phyloP scores from a whole-genome alignment of 2,329 filamentous ascomycete species.

The Achaetomium macrosporum region DNA sequence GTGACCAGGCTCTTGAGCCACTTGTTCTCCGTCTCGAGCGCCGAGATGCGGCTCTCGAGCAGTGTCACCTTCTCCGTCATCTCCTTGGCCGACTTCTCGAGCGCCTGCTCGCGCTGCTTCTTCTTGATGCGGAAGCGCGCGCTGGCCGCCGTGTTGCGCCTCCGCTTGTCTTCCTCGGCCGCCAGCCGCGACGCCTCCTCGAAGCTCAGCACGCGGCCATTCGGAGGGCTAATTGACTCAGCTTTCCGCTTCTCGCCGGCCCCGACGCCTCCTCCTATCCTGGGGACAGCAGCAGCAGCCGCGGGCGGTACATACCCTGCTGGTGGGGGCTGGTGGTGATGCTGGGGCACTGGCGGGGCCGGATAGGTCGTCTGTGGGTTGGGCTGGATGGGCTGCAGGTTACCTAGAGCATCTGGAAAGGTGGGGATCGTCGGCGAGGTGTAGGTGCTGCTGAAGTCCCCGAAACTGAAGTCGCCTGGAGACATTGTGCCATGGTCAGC shows the following conservation, averaged over 20 bases:
- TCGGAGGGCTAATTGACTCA: constrained; percentile 31
- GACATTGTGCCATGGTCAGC: constrained; percentile 44
- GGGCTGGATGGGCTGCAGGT: constrained; percentile 47
- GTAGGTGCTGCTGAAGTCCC: constrained; percentile 49
- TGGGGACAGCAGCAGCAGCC: constrained; percentile 7
- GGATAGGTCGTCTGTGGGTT: constrained; percentile 42
- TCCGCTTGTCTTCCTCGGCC: constrained; percentile 84
- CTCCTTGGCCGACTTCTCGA: constrained; percentile 76
- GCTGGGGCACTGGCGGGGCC: constrained; percentile 22
- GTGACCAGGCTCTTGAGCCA: constrained; percentile 76
- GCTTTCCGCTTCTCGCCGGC: constrained; percentile 40
- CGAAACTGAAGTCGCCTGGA: constrained; percentile 53
- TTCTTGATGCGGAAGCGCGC: constrained; percentile 91
- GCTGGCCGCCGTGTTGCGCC: constrained; percentile 81
- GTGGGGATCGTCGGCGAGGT: constrained; percentile 43
- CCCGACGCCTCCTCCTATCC: constrained; percentile 10
- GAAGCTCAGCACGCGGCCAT: constrained; percentile 44
- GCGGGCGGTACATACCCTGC: constrained; percentile 26
- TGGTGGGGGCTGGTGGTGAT: constrained; percentile 7
- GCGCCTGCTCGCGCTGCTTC: constrained; percentile 86
- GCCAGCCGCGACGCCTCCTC: constrained; percentile 68
- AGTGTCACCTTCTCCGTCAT: constrained; percentile 71
- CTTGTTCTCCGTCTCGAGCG: constrained; percentile 78
- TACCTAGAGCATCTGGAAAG: constrained; percentile 38
- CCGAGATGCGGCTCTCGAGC: constrained; percentile 66